Base-by-base conservation (phyloP, 2,329 filamentous ascomycete genomes). In the Phoma sp. region DNA sequence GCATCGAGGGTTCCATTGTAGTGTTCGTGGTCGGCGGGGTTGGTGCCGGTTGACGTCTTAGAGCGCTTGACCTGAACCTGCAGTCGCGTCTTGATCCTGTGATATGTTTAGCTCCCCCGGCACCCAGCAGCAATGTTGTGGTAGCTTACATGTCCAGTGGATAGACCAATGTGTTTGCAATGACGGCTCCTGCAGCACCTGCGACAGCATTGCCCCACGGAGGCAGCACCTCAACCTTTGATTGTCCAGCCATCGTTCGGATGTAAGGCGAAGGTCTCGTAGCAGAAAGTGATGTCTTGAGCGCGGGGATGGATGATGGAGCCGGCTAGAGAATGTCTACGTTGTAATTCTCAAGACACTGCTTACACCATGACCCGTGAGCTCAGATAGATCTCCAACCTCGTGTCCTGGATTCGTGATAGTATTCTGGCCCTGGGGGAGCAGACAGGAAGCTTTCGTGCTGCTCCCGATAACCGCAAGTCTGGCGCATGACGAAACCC, bases 151-250 rank as follows among this genome's bases (percentile, higher is more conserved):
- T 93, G 78, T 99, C 95, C 57, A 99, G 83, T 41, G 95, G 95
- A 77, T 99, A 99, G 54, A 98, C 94, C 60, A 97, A 80, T 39
- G 93, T 90, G 81, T 99, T 99, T 55, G 95, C 95, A 56, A 99
- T 83, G 33, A 98, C 92, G 41, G 95, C 95, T 58, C 95, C 95
- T 19, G 91, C 91, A 47, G 95, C 92, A 69, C 95, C 95, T 60
- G 95, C 94, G 63, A 96, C 87, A 50, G 95, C 95, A 72, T 89
- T 88, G 50, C 93, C 94, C 94, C 94, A 98, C 50, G 95, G 91
- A 37, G 95, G 92, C 56, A 98, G 85, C 63, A 81, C 81, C 48
- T 81, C 81, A 61, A 86, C 82, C 76, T 92, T 94, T 35, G 83
- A 85, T 71, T 82, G 81, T 54, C 77, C 80, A 52, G 81, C 74